Evolutionary conservation across 306 rosid genomes (phyloP), one percentile per base, ranked within the genome.

Genomic region (Begonia loranthoides): DNA sequence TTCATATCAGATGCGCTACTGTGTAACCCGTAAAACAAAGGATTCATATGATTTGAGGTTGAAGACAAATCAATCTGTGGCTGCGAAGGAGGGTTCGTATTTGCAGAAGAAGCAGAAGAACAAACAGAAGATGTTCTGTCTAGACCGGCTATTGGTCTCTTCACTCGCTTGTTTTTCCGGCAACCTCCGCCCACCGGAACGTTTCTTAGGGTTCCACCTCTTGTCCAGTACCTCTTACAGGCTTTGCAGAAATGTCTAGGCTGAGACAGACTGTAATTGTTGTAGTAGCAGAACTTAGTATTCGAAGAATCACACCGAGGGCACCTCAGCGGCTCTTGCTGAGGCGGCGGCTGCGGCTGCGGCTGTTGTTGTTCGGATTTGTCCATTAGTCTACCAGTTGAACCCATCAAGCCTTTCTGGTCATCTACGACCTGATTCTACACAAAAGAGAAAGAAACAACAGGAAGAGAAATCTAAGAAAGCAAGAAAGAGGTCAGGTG

Each of bases 161-260:
- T 88, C 10, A 77, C 49, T 43, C 97, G 89, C 74, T 85, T 90
- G 85, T 85, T 82, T 59, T 79, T 90, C 22, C 95, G 63, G 67
- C 79, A 90, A 0, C 94, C 95, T 1, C 97, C 97, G 2, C 97
- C 97, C 0, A 81, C 97, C 5, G 97, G 97, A 14, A 90, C 94
- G 48, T 85, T 90, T 11, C 97, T 67, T 17, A 90, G 77, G 45
- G 97, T 90, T 10, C 97, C 97, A 7, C 95, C 97, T 63, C 90
- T 66, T 17, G 97, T 90, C 97, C 97, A 90, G 60, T 90, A 90
- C 15, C 97, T 74, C 65, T 90, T 90, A 72, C 97, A 90, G 65
- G 97, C 87, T 74, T 90, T 90, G 77, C 97, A 90, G 61, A 90
- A 90, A 73, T 90, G 92, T 22, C 97, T 58, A 4, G 97, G 97